These are phyloP conservation scores for Corymbia calophylla DNA, from an alignment of 441 rosid species.

Conservation along the genomic window DNA sequence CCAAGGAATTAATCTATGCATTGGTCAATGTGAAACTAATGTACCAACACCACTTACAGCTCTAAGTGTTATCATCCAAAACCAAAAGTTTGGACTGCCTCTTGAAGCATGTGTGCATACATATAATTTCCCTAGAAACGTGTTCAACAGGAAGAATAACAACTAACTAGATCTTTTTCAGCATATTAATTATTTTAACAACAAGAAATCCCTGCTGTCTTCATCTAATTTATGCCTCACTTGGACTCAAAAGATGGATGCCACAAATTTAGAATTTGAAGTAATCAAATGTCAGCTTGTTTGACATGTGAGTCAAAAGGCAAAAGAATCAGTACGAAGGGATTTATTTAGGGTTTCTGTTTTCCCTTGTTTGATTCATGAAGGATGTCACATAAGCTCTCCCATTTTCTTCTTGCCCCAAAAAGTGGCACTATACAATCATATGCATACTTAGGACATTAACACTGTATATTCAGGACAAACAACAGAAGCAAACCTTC, in stretches of 20 bases:
- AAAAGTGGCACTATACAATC: background rate
- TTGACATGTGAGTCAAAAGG: background rate
- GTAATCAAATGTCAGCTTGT: background rate
- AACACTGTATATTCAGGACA: background rate
- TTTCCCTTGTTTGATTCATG: background rate
- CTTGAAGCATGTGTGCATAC: background rate
- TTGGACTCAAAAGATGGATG: background rate
- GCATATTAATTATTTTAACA: background rate
- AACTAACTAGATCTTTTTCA: background rate
- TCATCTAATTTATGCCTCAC: background rate
- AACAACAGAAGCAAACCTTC: constrained; percentile 32
- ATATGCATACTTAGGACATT: background rate
- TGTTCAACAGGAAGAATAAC: background rate
- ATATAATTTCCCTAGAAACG: background rate
- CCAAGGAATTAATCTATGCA: background rate
- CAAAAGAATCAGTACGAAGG: background rate
- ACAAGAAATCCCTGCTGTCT: background rate
- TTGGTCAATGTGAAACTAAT: background rate
- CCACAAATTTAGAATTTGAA: background rate
- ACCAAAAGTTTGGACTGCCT: background rate
- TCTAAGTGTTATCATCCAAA: background rate
- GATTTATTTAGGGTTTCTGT: background rate
- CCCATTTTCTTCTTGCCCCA: background rate
- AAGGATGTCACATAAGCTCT: background rate
- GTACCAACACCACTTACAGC: background rate